A percentile compares a stretch with the other conserved stretches of the same genome.
Evolutionary conservation across 2,329 filamentous ascomycete genomes (phyloP).

Genomic region (Pseudogymnoascus sp.): DNA sequence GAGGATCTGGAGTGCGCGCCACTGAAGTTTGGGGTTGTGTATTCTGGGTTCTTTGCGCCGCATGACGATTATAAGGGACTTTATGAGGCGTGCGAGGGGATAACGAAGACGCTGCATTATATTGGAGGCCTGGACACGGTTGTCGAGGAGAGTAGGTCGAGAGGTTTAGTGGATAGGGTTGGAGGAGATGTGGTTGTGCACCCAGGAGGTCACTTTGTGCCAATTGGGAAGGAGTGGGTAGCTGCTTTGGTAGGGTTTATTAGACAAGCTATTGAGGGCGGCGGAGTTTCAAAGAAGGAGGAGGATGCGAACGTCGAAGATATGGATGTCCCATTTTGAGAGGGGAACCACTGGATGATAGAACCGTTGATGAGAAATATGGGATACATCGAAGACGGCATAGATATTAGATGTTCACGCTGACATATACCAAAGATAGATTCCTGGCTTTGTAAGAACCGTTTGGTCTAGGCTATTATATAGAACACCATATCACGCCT

Average conservation of each 20-base stretch:
- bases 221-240: conserved; percentile 72
- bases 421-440: conserved; percentile 15
- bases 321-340: conserved; percentile 60
- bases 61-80: conserved; percentile 57
- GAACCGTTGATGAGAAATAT: background rate
- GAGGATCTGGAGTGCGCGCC: conserved; percentile 36
- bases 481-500: conserved; percentile 15
- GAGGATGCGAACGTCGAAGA: conserved; percentile 55
- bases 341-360: background rate
- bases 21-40: conserved; percentile 65
- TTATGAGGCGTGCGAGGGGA: conserved; percentile 63
- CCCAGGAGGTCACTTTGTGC: conserved; percentile 86
- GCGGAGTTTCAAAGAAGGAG: conserved; percentile 24
- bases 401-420: conserved; percentile 9
- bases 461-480: conserved; percentile 30
- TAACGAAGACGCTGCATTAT: conserved; percentile 73
- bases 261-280: conserved; percentile 32
- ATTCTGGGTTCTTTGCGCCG: conserved; percentile 68
- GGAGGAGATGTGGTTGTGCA: conserved; percentile 54
- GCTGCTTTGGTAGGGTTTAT: conserved; percentile 71
- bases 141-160: conserved; percentile 69
- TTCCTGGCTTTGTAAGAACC: conserved; percentile 17
- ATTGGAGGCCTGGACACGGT: conserved; percentile 80
- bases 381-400: conserved; percentile 15
- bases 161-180: conserved; percentile 55